Evolutionary conservation across 305 asterid genomes (phyloP), one percentile per base, ranked within the genome.

Genomic region (Fraxinus sp.): DNA sequence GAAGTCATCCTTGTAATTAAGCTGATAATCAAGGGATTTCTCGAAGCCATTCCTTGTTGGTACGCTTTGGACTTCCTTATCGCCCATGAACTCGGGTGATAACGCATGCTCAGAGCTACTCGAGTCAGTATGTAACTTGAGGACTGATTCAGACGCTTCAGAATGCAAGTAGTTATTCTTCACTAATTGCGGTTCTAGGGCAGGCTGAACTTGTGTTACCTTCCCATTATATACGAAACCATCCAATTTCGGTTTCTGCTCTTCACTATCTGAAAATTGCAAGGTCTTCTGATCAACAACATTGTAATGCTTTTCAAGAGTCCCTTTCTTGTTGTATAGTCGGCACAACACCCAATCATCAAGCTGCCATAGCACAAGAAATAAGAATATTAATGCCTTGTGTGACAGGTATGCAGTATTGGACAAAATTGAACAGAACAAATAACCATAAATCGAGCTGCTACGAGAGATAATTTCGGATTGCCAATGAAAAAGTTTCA

Each of bases 321-420:
- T 82, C 14, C 92, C 92, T 18, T 86, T 89, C 75, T 89, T 89
- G 87, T 89, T 89, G 89, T 89, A 88, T 55, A 89, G 86, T 5
- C 92, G 92, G 66, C 92, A 89, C 28, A 89, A 37, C 22, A 89
- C 92, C 92, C 92, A 89, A 33, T 89, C 92, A 62, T 89, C 92
- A 41, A 89, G 90, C 91, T 89, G 88, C 83, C 79, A 46, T 5
- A 28, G 3, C 28, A 32, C 20, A 9, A 26, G 16, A 37, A 72
- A 52, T 74, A 55, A 80, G 49, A 72, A 10, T 24, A 11, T 33
- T 36, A 30, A 7, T 0, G 36, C n/a, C 16, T 44, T 44, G 14
- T 44, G 14, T 44, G 55, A 10, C 14, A 44, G 55, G 55, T 10
- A 44, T 11, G 14, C 14, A 41, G 52, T 41, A 1, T 1, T 32